Evolutionary conservation across 306 rosid species (phyloP).

Genomic region (Cucurbita maxima): DNA sequence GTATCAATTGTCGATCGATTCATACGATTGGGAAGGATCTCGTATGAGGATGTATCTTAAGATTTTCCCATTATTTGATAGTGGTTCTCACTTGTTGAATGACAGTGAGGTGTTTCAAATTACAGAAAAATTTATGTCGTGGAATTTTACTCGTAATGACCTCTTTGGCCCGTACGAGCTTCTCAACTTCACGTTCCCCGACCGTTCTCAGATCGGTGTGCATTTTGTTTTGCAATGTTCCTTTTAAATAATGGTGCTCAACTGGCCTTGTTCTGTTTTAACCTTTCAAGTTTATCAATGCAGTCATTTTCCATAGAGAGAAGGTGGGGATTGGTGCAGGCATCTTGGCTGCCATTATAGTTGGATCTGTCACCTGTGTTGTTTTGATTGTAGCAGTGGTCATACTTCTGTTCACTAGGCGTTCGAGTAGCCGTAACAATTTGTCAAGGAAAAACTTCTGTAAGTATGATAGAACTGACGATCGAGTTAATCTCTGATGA

Average conservation of each 20-base stretch:
- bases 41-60: slow-evolving; percentile 67
- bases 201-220: slow-evolving; percentile 40
- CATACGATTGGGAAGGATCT: slow-evolving; percentile 60
- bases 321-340: slow-evolving; percentile 18
- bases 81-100: slow-evolving; percentile 18
- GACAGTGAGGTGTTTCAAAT: slow-evolving; percentile 38
- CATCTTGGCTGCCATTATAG: slow-evolving; percentile 21
- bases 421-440: slow-evolving; percentile 12
- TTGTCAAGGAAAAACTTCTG: slow-evolving; percentile 38
- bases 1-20: slow-evolving; percentile 41
- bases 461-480: slow-evolving; percentile 20
- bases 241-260: neutral
- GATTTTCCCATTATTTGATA: slow-evolving; percentile 36
- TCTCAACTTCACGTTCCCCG: slow-evolving; percentile 45
- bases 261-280: neutral
- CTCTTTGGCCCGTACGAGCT: slow-evolving; percentile 87
- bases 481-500: neutral
- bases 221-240: slow-evolving; percentile 8
- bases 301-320: slow-evolving; percentile 16
- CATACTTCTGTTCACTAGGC: slow-evolving; percentile 29
- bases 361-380: slow-evolving; percentile 33
- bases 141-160: slow-evolving; percentile 37
- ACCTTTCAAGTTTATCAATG: neutral
- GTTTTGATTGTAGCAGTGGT: slow-evolving; percentile 25
- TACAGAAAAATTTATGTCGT: slow-evolving; percentile 18